These are phyloP conservation scores for Puccinia sorghi DNA, from an alignment of 1,284 basidiomycete genomes.

Conservation along the genomic window DNA sequence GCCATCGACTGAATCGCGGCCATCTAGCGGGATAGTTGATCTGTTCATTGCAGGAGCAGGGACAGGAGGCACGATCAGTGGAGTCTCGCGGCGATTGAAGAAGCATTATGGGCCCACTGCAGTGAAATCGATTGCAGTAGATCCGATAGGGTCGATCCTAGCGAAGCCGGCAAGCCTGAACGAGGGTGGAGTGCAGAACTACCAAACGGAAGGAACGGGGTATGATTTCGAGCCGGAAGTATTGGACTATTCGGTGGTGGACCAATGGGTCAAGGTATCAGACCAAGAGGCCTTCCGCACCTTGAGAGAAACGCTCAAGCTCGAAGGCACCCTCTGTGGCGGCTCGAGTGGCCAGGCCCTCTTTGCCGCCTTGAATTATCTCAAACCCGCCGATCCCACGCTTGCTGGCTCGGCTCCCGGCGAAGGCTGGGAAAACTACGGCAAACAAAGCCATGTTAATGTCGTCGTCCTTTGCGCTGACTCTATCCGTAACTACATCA, in stretches of 20 bases:
- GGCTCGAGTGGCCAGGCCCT: constrained; percentile 87
- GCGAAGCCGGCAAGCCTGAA: constrained; percentile 71
- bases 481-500: constrained; percentile 96
- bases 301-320: constrained; percentile 75
- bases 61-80: constrained; percentile 91
- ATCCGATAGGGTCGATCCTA: constrained; percentile 90
- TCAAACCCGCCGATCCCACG: constrained; percentile 61
- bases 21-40: constrained; percentile 68
- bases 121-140: constrained; percentile 71
- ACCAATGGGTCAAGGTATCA: constrained; percentile 80
- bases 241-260: constrained; percentile 61
- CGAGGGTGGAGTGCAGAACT: constrained; percentile 63
- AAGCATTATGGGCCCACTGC: constrained; percentile 66
- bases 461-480: constrained; percentile 88
- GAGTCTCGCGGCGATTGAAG: constrained; percentile 78
- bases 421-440: constrained; percentile 67
- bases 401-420: constrained; percentile 54
- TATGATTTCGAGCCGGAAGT: constrained; percentile 87
- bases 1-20: constrained; percentile 54
- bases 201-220: constrained; percentile 90
- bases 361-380: constrained; percentile 74
- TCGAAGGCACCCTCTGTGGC: constrained; percentile 85
- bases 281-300: constrained; percentile 79
- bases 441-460: constrained; percentile 73
- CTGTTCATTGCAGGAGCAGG: constrained; percentile 85